Base-by-base conservation (phyloP, 2,329 filamentous ascomycete species). In the Exophiala alcalophila region DNA sequence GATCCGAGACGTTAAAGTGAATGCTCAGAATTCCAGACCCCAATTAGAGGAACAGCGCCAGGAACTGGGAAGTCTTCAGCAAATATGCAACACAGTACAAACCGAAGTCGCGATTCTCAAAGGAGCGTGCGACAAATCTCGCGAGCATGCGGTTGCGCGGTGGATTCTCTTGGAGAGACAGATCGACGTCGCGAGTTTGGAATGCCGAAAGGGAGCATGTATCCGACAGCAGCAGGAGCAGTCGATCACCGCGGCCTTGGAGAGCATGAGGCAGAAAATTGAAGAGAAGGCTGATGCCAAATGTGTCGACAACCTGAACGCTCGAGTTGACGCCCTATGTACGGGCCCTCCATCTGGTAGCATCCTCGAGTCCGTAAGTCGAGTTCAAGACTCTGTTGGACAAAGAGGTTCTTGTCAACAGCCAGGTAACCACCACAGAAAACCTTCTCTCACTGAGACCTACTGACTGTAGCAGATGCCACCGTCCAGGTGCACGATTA, bases 401-500 rank as follows among this genome's bases (percentile, higher is more conserved):
- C 39, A 11, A 14, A 23, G n/a, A 21, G 8, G 8, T 18, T 16
- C 27, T 11, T 11, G 12, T 25, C 11, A 11, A 31, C 12, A 23
- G 15, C 27, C 20, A 40, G 37, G 37, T 40, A 40, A 15, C 14
- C 15, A 20, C 14, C 29, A 5, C 5, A 7, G 11, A 6, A 18
- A n/a, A n/a, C n/a, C n/a, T n/a, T n/a, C n/a, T n/a, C n/a, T n/a
- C n/a, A n/a, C n/a, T n/a, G n/a, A n/a, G n/a, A n/a, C n/a, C 12
- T 10, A 11, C 38, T 41, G 21, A 41, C 29, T 20, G 20, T 27
- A 8, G 27, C 21, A 36, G 25, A 31, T 15, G 21, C 23, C 3
- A 29, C 21, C 3, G 15, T 41, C 4, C 40, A 44, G 16, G 36
- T 49, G 2, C 32, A 30, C 18, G 40, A 45, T 31, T 49, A 40